Base-by-base conservation (phyloP, 1,284 basidiomycete genomes). In the Cystobasidium sp. region DNA sequence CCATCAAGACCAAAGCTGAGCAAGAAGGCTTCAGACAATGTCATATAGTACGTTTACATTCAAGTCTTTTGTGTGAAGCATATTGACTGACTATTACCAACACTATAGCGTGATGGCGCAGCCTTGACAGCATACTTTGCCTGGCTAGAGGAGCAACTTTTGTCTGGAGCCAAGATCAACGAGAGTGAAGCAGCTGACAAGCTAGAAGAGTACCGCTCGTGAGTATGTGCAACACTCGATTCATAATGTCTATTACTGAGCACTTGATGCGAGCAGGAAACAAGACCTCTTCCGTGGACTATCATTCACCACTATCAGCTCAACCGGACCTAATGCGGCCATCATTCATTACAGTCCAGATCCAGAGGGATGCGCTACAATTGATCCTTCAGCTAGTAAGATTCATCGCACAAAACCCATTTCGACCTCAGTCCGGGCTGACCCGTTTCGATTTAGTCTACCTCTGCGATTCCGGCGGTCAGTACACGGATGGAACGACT, bases 321-420 rank as follows among this genome's bases (percentile, higher is more conserved):
- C 92, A 0, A 90, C 91, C 4, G 84, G 84, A 3, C 79, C 83
- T 1, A 84, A 84, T 66, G 81, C 78, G 89, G 94, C 94, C 16
- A 91, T 99, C 79, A 97, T 99, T 74, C 96, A 99, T 82, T 99
- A 99, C 82, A 85, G 86, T 1, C 94, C 96, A 2, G 88, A 91
- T 66, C 87, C 88, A n/a, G 82, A 85, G 6, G 87, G 88, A 75
- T 93, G 90, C 78, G 89, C 91, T 0, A 85, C 88, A 20, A 90
- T 99, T 76, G 86, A 87, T 79, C 88, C 87, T 79, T 87, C 94
- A 64, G 87, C 91, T 84, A 88, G 79, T 69, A n/a, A 46, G 62
- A 22, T 44, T 1, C 4, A 58, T 8, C n/a, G 18, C 22, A 20
- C 22, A 12, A 1, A 10, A 1, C 1, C 46, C 9, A 18, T 70